phyloP scores from a whole-genome alignment of 2,329 filamentous ascomycete species.

The Chaetomiaceae sp. region DNA sequence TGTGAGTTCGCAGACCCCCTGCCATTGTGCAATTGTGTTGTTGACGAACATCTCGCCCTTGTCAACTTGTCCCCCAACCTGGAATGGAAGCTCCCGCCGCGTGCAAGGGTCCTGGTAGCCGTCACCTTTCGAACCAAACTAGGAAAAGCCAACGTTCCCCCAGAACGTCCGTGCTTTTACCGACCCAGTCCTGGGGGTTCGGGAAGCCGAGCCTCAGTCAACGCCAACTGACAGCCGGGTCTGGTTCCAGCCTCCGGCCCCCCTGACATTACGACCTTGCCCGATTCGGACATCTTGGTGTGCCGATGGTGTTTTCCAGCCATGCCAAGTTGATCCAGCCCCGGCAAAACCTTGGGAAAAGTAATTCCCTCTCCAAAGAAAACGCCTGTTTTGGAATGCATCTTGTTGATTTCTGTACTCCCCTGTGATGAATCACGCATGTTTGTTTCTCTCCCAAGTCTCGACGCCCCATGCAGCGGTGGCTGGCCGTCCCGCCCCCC shows the following conservation, averaged over 20 bases:
- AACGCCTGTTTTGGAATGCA: constrained; percentile 2
- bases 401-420: not conserved
- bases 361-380: not conserved
- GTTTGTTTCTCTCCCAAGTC: not conserved
- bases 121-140: not conserved
- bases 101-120: no score
- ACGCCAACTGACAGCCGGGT: constrained; percentile 7
- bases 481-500: not conserved
- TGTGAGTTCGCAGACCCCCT: no score
- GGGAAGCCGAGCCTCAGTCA: constrained; percentile 23
- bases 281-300: constrained; percentile 2
- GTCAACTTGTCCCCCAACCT: no score
- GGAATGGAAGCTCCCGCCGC: no score
- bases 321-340: not conserved
- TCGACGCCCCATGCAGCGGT: not conserved
- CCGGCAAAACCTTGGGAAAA: constrained; percentile 7
- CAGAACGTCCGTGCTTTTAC: constrained; percentile 7
- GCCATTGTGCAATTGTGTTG: no score
- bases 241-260: not conserved
- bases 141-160: not conserved
- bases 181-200: constrained; percentile 18
- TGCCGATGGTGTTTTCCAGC: not conserved
- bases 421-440: not conserved
- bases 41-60: no score
- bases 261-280: not conserved